Conservation (phyloP, 2,329 filamentous ascomycete species). For the Magnaporthiopsis rhizophila region DNA sequence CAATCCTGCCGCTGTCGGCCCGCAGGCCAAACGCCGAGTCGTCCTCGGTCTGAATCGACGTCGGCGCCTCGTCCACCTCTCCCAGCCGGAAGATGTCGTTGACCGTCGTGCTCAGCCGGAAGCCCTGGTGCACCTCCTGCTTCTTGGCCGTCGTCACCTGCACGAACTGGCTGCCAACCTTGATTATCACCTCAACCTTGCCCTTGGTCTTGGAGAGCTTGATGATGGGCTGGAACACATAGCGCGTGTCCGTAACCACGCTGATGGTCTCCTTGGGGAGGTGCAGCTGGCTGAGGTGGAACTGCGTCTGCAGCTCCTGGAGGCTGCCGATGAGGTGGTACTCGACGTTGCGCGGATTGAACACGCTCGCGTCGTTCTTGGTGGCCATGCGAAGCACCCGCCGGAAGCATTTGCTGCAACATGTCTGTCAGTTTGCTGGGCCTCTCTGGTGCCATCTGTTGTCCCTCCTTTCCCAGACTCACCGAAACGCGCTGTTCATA, state of each 20-base stretch:
- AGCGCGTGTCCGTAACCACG: constrained; percentile 57
- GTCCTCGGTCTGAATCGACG: constrained; percentile 56
- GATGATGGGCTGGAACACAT: constrained; percentile 57
- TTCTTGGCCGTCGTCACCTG: constrained; percentile 63
- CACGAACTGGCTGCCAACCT: constrained; percentile 61
- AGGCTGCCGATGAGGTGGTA: constrained; percentile 59
- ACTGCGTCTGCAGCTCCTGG: constrained; percentile 57
- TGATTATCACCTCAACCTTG: constrained; percentile 62
- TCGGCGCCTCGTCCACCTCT: constrained; percentile 60
- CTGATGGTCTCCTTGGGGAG: constrained; percentile 64
- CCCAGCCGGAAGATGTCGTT: constrained; percentile 64
- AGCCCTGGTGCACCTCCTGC: constrained; percentile 57
- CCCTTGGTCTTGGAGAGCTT: constrained; percentile 60
- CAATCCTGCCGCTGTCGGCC: constrained; percentile 61
- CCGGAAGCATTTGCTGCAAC: constrained; percentile 52
- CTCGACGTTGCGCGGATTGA: constrained; percentile 57
- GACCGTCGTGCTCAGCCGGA: constrained; percentile 53
- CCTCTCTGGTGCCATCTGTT: not conserved
- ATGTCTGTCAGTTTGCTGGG: not conserved
- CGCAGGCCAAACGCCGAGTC: constrained; percentile 60
- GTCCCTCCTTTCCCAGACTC: constrained; percentile 13
- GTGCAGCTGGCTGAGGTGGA: constrained; percentile 58
- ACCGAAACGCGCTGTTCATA: constrained; percentile 64
- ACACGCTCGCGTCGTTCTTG: constrained; percentile 51
- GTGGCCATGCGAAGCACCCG: constrained; percentile 53